phyloP scores from a whole-genome alignment of 2,329 filamentous ascomycete species.

The Stachybotrys echinatus region DNA sequence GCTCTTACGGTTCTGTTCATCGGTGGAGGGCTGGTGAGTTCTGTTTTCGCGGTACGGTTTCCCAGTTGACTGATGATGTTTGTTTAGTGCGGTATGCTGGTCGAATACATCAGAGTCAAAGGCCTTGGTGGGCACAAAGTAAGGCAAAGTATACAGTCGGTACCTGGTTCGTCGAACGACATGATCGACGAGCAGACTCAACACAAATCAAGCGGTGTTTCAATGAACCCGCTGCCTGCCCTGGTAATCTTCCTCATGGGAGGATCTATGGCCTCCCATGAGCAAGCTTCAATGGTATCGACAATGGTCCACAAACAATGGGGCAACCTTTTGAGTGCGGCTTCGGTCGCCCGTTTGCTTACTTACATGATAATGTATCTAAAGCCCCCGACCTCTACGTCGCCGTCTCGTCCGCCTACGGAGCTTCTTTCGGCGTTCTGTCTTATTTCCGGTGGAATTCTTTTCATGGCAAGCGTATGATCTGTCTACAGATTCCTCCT shows the following conservation, averaged over 20 bases:
- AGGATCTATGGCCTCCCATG: slow-evolving; percentile 85
- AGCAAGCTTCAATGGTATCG: slow-evolving; percentile 72
- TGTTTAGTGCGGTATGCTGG: not conserved
- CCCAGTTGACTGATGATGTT: too few species aligned
- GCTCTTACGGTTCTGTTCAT: slow-evolving; percentile 87
- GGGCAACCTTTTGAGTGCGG: slow-evolving; percentile 73
- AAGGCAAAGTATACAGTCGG: not conserved
- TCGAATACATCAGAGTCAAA: slow-evolving; percentile 1
- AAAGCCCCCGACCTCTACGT: not conserved
- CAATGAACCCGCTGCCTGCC: slow-evolving; percentile 77
- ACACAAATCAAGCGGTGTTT: slow-evolving; percentile 55
- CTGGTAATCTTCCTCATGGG: slow-evolving; percentile 76
- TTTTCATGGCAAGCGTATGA: slow-evolving; percentile 8
- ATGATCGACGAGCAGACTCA: not conserved
- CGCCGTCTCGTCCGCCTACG: slow-evolving; percentile 5
- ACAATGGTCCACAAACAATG: slow-evolving; percentile 86
- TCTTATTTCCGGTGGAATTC: slow-evolving; percentile 6
- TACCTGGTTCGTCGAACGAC: not conserved
- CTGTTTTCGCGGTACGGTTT: too few species aligned
- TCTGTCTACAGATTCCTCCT: not conserved
- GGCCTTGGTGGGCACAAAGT: not conserved
- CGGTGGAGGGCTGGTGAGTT: slow-evolving; percentile 51
- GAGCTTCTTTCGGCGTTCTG: slow-evolving; percentile 6
- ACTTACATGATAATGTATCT: slow-evolving; percentile 3
- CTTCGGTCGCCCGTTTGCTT: slow-evolving; percentile 1